phyloP scores from a whole-genome alignment of 1,284 basidiomycete species.

The Sporisorium graminicola region DNA sequence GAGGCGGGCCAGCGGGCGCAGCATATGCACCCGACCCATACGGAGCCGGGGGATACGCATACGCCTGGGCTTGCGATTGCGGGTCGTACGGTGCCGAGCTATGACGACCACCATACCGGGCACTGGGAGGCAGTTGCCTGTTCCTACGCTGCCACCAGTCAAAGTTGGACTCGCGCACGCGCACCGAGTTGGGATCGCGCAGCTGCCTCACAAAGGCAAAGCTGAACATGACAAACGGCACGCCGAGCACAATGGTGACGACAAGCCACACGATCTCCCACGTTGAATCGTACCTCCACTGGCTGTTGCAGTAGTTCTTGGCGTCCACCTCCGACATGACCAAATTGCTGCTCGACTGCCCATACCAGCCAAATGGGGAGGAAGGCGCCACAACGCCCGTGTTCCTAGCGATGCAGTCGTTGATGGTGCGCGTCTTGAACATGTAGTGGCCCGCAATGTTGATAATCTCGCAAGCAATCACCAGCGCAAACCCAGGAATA shows the following conservation, averaged over 20 bases:
- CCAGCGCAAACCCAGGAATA: slow-evolving; percentile 41
- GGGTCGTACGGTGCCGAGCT: slow-evolving; percentile 43
- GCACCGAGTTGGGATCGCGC: slow-evolving; percentile 47
- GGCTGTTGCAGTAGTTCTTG: slow-evolving; percentile 43
- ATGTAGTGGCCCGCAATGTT: slow-evolving; percentile 52
- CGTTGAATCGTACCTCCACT: slow-evolving; percentile 47
- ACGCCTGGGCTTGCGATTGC: slow-evolving; percentile 39
- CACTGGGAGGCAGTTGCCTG: slow-evolving; percentile 39
- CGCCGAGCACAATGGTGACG: slow-evolving; percentile 48
- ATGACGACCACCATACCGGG: slow-evolving; percentile 29
- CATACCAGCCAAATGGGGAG: slow-evolving; percentile 28
- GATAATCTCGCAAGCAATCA: slow-evolving; percentile 54
- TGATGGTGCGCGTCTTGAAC: slow-evolving; percentile 52
- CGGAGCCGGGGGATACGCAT: slow-evolving; percentile 45
- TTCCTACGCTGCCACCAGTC: slow-evolving; percentile 38
- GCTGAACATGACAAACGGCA: slow-evolving; percentile 57
- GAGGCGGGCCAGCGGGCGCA: slow-evolving; percentile 34
- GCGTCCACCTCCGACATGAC: slow-evolving; percentile 42
- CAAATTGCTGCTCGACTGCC: slow-evolving; percentile 17
- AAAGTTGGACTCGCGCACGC: slow-evolving; percentile 28
- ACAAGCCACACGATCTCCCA: slow-evolving; percentile 61
- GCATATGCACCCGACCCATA: slow-evolving; percentile 35
- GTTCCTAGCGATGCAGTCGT: slow-evolving; percentile 48
- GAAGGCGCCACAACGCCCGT: slow-evolving; percentile 33
- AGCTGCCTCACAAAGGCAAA: slow-evolving; percentile 60